Evolutionary conservation across 495 filamentous ascomycete species (phyloP), one percentile per base, ranked within the genome.

Genomic region (Aspergillus sparsus): DNA sequence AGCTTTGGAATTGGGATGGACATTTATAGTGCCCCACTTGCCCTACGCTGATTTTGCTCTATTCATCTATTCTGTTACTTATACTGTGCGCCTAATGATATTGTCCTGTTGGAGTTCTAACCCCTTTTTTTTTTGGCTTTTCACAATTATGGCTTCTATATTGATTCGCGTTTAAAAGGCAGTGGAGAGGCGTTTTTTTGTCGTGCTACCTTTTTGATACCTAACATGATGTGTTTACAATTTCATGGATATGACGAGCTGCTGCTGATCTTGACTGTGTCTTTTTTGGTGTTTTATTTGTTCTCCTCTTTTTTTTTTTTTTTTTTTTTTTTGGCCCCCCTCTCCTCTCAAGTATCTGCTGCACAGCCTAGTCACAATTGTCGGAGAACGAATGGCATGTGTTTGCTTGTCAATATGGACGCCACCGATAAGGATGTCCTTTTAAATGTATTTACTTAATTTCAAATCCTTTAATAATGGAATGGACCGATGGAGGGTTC

Each of bases 141-240:
- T 44, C 61, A 41, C 34, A 34, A 50, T 39, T 31, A 36, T 45
- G 47, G 35, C 12, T 37, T 51, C 27, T n/a, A 47, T 34, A 39
- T 57, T 27, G 47, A 51, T 53, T 33, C 57, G 45, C 55, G 57
- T 68, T 64, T 62, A 69, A 74, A 71, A 58, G 66, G 67, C 64
- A 63, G 63, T 60, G 64, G 66, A 66, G 60, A 45, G 73, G 71
- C 65, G 70, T 74, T 72, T 56, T 74, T 72, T 56, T 64, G 57
- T 61, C 53, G 49, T 65, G 59, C 51, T 53, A 58, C 16, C 31
- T 7, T 54, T 27, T 60, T 60, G 64, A 59, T 64, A 64, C 55
- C 66, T 58, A 41, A 61, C 39, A 50, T 61, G 34, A 57, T 60
- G 39, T 67, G 21, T 53, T 46, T 15, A 50, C 44, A 16, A 47